phyloP scores from a whole-genome alignment of 2,329 filamentous ascomycete genomes.

The Fusarium illudens region DNA sequence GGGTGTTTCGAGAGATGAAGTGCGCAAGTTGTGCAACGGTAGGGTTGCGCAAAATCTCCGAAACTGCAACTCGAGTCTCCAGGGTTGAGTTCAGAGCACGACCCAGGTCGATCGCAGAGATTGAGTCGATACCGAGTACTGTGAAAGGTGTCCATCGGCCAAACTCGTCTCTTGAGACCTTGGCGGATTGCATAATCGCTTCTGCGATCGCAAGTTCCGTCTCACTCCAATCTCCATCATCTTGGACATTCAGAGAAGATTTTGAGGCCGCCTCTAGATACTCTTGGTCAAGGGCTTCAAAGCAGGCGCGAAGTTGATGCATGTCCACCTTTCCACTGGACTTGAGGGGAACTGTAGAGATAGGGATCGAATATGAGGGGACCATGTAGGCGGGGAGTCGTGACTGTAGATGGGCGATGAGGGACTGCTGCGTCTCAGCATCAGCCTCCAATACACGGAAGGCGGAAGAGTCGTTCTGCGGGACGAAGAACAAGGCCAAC shows the following conservation, averaged over 20 bases:
- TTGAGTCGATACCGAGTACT: constrained; percentile 82
- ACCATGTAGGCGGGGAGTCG: constrained; percentile 80
- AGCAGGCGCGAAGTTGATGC: constrained; percentile 57
- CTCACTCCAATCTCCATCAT: constrained; percentile 57
- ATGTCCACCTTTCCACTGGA: constrained; percentile 79
- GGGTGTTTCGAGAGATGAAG: constrained; percentile 14
- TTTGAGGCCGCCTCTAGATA: constrained; percentile 52
- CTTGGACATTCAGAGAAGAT: constrained; percentile 40
- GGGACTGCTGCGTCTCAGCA: constrained; percentile 46
- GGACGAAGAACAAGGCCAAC: constrained; percentile 76
- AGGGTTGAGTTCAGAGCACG: constrained; percentile 60
- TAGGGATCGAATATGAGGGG: constrained; percentile 75
- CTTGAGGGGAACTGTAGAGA: constrained; percentile 75
- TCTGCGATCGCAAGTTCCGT: constrained; percentile 65
- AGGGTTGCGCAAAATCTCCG: constrained; percentile 72
- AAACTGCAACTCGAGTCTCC: constrained; percentile 66
- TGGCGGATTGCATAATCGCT: constrained; percentile 61
- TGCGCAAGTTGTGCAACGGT: constrained; percentile 69
- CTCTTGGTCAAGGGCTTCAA: constrained; percentile 55
- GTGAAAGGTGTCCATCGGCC: constrained; percentile 76
- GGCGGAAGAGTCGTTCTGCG: constrained; percentile 37
- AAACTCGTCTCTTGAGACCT: constrained; percentile 57
- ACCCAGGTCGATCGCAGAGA: constrained; percentile 78
- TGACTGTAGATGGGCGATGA: constrained; percentile 65
- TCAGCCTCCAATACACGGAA: constrained; percentile 53